These are phyloP conservation scores for Tolypocladium tundrense DNA, from an alignment of 2,329 filamentous ascomycete genomes.

Conservation along the genomic window DNA sequence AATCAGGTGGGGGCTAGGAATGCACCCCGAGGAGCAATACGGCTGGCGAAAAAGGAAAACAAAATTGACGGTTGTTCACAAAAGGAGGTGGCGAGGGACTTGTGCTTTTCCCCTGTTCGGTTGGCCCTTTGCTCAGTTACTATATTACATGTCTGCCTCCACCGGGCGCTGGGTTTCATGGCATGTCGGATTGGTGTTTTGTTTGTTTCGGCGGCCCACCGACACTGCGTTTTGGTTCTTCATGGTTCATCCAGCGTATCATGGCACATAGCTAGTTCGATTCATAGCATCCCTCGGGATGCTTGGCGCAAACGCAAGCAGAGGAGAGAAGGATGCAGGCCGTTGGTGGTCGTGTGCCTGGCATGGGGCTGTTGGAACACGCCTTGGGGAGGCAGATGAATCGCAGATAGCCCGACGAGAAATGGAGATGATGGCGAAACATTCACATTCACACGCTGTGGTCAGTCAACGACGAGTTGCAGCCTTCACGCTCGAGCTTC, in stretches of 20 bases:
- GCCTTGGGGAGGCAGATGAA: not conserved
- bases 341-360: not conserved
- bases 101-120: not conserved
- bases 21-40: not conserved
- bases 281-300: not conserved
- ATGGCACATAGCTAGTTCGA: not conserved
- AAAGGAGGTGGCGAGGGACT: not conserved
- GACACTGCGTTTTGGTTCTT: not conserved
- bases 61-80: not conserved
- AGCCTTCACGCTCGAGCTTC: not conserved
- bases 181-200: not conserved
- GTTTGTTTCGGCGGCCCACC: not conserved
- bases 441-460: not conserved
- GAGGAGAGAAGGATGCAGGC: not conserved
- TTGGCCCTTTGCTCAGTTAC: not conserved
- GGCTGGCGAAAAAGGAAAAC: not conserved
- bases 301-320: not conserved
- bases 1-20: not conserved
- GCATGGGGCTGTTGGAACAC: not conserved
- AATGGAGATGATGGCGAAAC: not conserved
- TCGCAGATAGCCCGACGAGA: not conserved
- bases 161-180: not conserved
- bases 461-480: not conserved
- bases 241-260: not conserved
- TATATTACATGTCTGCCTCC: not conserved